Evolutionary conservation across 306 rosid species (phyloP).

Genomic region (Inga laurina): DNA sequence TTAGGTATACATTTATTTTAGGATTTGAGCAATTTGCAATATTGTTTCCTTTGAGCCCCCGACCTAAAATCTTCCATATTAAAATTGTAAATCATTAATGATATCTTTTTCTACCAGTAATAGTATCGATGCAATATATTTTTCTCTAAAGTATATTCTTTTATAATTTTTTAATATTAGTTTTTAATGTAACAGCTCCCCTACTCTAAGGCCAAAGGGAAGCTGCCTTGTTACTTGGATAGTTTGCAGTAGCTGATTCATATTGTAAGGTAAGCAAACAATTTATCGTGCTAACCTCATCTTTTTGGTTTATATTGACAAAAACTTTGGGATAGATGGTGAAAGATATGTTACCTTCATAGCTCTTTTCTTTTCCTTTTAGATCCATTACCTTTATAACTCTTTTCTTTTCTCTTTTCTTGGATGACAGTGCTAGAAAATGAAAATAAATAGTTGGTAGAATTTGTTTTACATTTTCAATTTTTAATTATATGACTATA

Average conservation of each 20-base stretch:
- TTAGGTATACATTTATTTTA: slow-evolving; percentile 54
- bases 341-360: not conserved
- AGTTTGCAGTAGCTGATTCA: slow-evolving; percentile 97
- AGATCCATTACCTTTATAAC: no score
- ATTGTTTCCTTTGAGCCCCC: not conserved
- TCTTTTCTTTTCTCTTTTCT: slow-evolving; percentile 22
- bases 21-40: slow-evolving; percentile 24
- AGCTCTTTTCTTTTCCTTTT: not conserved
- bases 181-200: slow-evolving; percentile 54
- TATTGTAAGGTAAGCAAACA: slow-evolving; percentile 77
- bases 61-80: not conserved
- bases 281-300: slow-evolving; percentile 1
- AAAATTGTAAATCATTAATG: not conserved
- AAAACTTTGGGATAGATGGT: not conserved
- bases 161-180: slow-evolving; percentile 21
- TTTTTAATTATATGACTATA: slow-evolving; percentile 19
- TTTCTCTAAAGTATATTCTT: not conserved
- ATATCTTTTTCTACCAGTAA: slow-evolving; percentile 9
- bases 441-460: not conserved
- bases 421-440: slow-evolving; percentile 9
- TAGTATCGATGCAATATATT: slow-evolving; percentile 2
- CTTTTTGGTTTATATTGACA: slow-evolving; percentile 14
- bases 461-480: slow-evolving; percentile 13
- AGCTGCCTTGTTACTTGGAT: slow-evolving; percentile 97
- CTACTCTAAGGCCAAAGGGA: slow-evolving; percentile 98